A percentile compares a stretch with the other conserved stretches of the same genome.
phyloP scores from a whole-genome alignment of 2,329 filamentous ascomycete species.

The Fusarium austroafricanum region DNA sequence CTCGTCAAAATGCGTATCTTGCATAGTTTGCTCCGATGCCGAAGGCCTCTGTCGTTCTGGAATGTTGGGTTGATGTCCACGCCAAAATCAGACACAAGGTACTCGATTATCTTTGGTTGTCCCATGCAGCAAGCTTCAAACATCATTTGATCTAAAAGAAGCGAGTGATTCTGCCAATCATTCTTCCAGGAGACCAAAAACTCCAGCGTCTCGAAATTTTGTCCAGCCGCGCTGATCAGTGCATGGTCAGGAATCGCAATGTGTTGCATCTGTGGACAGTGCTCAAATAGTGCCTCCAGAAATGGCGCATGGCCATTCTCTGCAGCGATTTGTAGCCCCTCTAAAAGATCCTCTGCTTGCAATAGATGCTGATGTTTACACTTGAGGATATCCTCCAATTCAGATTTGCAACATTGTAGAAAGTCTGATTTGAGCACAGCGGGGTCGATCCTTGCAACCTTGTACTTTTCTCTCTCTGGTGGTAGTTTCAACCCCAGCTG shows the following conservation, averaged over 20 bases:
- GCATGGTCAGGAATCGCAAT: background rate
- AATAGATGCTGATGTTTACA: background rate
- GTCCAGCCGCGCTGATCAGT: background rate
- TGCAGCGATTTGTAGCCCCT: background rate
- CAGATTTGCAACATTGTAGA: background rate
- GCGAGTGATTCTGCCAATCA: accelerated
- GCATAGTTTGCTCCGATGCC: too few species aligned
- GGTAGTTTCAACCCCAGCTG: background rate
- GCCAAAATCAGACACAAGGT: background rate
- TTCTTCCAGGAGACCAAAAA: background rate
- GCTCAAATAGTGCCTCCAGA: background rate
- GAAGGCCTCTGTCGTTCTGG: too few species aligned
- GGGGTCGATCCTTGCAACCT: background rate
- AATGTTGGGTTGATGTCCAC: background rate
- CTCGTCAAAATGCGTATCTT: too few species aligned
- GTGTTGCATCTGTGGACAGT: background rate
- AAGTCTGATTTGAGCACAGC: background rate
- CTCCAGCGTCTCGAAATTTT: background rate
- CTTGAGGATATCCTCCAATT: background rate
- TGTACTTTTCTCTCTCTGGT: background rate
- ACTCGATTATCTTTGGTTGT: background rate
- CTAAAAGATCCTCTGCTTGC: background rate
- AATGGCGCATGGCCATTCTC: accelerated
- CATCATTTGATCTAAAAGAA: background rate
- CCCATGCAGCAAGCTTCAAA: background rate